These are phyloP conservation scores for Dichotomopilus funicola DNA, from an alignment of 2,329 filamentous ascomycete species.

Conservation along the genomic window DNA sequence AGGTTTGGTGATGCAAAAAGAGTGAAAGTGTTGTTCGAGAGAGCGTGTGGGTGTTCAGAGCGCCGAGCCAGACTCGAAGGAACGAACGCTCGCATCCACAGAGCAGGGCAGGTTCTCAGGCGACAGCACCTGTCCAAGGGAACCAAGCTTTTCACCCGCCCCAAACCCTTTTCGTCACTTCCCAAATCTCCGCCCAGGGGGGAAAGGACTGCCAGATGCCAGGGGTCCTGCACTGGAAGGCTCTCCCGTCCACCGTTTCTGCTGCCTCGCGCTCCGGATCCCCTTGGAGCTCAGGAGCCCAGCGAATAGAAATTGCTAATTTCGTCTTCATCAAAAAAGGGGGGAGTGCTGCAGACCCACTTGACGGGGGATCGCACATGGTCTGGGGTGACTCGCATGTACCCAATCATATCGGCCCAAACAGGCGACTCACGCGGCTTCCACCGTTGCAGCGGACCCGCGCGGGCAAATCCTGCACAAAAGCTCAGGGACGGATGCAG, in stretches of 20 bases:
- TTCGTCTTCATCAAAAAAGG: constrained; percentile 26
- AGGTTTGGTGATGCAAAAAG: constrained; percentile 13
- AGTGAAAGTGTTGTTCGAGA: constrained; percentile 14
- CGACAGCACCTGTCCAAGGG: constrained; percentile 5
- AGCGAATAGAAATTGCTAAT: constrained; percentile 27
- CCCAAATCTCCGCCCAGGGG: constrained; percentile 23
- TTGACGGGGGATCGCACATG: constrained; percentile 10
- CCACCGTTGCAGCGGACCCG: constrained; percentile 8
- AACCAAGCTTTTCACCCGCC: neutral
- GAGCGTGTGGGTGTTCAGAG: constrained; percentile 13
- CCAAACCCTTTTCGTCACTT: constrained; percentile 11
- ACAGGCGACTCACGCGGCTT: constrained; percentile 8
- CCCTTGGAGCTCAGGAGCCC: constrained; percentile 6
- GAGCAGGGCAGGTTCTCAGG: constrained; percentile 13
- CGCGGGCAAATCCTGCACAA: constrained; percentile 12
- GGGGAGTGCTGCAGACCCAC: constrained; percentile 12
- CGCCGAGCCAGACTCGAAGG: neutral
- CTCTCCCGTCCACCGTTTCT: constrained; percentile 4
- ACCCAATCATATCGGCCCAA: constrained; percentile 7
- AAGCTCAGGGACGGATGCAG: constrained; percentile 19
- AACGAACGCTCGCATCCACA: constrained; percentile 2
- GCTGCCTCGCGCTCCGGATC: neutral
- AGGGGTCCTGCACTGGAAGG: constrained; percentile 7
- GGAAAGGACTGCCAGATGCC: constrained; percentile 14
- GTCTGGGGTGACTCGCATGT: neutral